Evolutionary conservation across 2,329 filamentous ascomycete species (phyloP), one percentile per base, ranked within the genome.

Genomic region (Pestalotiopsis sp.): DNA sequence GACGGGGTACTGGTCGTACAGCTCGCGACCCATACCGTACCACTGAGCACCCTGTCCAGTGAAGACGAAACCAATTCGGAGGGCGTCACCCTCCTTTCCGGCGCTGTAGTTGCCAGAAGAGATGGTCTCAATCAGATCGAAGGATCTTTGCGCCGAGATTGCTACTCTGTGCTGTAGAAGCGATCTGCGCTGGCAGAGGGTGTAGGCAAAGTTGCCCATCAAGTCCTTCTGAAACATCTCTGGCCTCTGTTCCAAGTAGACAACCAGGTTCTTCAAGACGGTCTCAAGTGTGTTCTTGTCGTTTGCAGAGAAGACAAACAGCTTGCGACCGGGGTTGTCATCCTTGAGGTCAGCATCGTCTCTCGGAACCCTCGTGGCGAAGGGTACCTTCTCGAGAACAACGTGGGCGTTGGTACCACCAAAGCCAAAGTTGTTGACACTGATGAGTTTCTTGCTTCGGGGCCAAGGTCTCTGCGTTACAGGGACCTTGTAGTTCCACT

Each of bases 401-500:
- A 72, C 69, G 56, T 74, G 73, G 4, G 67, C 72, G 17, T 74
- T 74, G 11, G 72, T 72, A 11, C 73, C 73, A 12, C 72, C 72
- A n/a, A 71, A 73, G 9, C 73, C 73, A 60, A 74, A 74, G 25
- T 70, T 72, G 27, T 70, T 71, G 13, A 74, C 68, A 70, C 84
- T 86, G 69, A 85, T 81, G 72, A 83, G 84, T 70, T 82, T 83
- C 78, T 86, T 86, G 58, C 80, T 80, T 59, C 76, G 79, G 0
- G 84, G 85, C 82, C 83, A 86, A 0, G 83, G 84, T 1, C 80
- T 77, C 67, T 83, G 80, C 17, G 72, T 80, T 27, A 78, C 74
- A 0, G 84, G 83, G 0, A 86, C 79, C 72, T 77, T 85, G 67
- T 87, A 76, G 67, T 85, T 83, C 84, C 84, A 86, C 39, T 84